These are phyloP conservation scores for Dichotomopilus funicola DNA, from an alignment of 2,329 filamentous ascomycete species.

Conservation along the genomic window DNA sequence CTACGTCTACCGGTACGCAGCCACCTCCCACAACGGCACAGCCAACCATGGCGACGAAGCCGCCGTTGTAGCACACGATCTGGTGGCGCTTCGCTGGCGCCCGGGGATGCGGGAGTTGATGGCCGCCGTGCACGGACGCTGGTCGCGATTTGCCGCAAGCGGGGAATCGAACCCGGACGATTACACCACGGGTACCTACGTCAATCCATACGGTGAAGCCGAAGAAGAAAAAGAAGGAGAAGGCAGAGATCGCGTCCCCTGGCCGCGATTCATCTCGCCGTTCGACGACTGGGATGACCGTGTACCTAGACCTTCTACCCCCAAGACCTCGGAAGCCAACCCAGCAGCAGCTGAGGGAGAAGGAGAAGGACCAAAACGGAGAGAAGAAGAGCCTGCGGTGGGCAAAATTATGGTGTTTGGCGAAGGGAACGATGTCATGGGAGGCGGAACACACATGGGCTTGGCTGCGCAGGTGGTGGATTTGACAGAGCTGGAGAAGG, in stretches of 20 bases:
- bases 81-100: slow-evolving; percentile 26
- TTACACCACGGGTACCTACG: background rate
- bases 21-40: slow-evolving; percentile 34
- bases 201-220: too few species aligned
- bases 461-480: slow-evolving; percentile 37
- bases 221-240: background rate
- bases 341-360: too few species aligned
- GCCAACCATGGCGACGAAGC: slow-evolving; percentile 45
- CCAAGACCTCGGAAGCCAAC: too few species aligned
- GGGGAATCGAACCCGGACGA: slow-evolving; percentile 10
- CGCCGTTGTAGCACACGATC: slow-evolving; percentile 38
- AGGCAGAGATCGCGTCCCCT: slow-evolving; percentile 24
- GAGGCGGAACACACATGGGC: slow-evolving; percentile 32
- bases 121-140: slow-evolving; percentile 38
- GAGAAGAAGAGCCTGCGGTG: slow-evolving; percentile 13
- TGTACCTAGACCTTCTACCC: background rate
- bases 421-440: slow-evolving; percentile 50
- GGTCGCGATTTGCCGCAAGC: slow-evolving; percentile 32
- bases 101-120: slow-evolving; percentile 35
- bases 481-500: slow-evolving; percentile 38
- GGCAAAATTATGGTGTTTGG: slow-evolving; percentile 50
- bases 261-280: slow-evolving; percentile 40
- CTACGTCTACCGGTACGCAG: slow-evolving; percentile 56
- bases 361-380: background rate
- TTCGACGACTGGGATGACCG: slow-evolving; percentile 22